A percentile compares a stretch with the other conserved stretches of the same genome.
These are phyloP conservation scores for Dalbergia oliveri DNA, from an alignment of 306 rosid genomes.

Conservation along the genomic window DNA sequence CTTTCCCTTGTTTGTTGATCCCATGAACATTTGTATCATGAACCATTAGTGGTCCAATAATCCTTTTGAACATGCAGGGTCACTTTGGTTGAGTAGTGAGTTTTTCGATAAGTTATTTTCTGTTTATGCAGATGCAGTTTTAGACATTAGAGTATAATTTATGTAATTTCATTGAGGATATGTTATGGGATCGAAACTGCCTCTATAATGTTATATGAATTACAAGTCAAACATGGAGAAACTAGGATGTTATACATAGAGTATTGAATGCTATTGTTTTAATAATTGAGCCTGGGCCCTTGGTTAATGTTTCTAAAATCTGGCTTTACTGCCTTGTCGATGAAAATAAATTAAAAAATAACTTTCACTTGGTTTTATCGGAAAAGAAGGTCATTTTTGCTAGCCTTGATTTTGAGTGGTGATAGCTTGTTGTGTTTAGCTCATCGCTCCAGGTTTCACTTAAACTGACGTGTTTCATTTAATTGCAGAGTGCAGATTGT, in stretches of 20 bases:
- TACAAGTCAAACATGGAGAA: background rate
- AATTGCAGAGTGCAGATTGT: background rate
- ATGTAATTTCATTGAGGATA: background rate
- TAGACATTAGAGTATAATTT: background rate
- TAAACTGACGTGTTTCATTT: background rate
- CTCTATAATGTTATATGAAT: background rate
- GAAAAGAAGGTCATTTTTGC: background rate
- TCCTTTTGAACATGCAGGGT: conserved; percentile 25
- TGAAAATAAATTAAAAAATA: background rate
- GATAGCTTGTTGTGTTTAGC: background rate
- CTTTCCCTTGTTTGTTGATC: conserved; percentile 3
- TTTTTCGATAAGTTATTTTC: background rate
- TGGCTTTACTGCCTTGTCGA: conserved; percentile 3
- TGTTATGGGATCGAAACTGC: conserved; percentile 7
- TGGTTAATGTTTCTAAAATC: background rate
- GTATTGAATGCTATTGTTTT: background rate
- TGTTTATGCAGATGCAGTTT: conserved; percentile 4
- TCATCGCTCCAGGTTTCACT: conserved; percentile 6
- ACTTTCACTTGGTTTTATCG: background rate
- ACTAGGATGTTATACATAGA: background rate
- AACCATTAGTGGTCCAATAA: background rate
- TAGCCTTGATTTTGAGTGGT: background rate
- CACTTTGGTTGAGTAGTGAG: background rate
- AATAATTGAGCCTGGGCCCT: background rate
- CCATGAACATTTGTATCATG: background rate